Evolutionary conservation across 768 basidiomycete genomes (phyloP).

Genomic region (Rhizopogon vulgaris): DNA sequence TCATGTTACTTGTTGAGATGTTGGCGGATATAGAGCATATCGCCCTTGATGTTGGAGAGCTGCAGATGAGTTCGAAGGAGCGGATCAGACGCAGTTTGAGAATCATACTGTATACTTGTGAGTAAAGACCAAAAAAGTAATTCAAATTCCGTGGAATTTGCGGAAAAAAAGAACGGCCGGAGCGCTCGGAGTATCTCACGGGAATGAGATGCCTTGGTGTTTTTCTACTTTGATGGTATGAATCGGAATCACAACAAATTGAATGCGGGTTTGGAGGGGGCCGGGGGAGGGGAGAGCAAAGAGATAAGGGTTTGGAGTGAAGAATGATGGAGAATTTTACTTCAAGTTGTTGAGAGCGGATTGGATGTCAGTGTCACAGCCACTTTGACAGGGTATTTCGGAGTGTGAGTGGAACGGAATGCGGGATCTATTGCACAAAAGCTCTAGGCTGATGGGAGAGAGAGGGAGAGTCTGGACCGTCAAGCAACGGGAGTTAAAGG

Average conservation of each 20-base stretch:
- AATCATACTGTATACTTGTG: not conserved
- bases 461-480: not conserved
- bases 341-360: not conserved
- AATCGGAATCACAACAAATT: not conserved
- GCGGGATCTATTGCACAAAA: not conserved
- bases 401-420: not conserved
- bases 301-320: not conserved
- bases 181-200: not conserved
- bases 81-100: not conserved
- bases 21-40: not conserved
- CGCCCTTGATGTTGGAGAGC: not conserved
- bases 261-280: slow-evolving; percentile 6
- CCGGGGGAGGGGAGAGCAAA: not conserved
- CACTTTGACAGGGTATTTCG: not conserved
- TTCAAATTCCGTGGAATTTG: slow-evolving; percentile 8
- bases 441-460: slow-evolving; percentile 1
- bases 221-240: not conserved
- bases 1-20: not conserved
- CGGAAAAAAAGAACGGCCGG: slow-evolving; percentile 3
- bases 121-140: not conserved
- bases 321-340: not conserved
- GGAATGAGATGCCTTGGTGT: no score
- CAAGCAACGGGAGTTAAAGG: slow-evolving; percentile 6
- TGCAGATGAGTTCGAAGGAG: not conserved
- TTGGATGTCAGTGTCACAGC: not conserved